phyloP scores from a whole-genome alignment of 306 rosid genomes.

The Cucurbita argyrosperma region DNA sequence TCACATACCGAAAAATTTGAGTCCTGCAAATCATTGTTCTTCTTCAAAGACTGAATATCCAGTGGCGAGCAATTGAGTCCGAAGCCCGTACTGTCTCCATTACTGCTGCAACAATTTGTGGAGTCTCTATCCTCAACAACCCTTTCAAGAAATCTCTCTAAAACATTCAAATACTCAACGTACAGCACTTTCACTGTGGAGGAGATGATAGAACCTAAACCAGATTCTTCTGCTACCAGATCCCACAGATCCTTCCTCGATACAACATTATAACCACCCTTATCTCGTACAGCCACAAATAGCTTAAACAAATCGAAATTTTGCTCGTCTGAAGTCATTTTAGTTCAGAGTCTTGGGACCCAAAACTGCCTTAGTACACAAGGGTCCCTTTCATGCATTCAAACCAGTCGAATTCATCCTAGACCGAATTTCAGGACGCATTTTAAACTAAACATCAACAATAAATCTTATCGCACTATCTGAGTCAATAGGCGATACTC shows the following conservation, averaged over 20 bases:
- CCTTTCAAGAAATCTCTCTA: conserved; percentile 33
- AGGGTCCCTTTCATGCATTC: background rate
- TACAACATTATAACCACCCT: conserved; percentile 55
- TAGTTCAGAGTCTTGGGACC: conserved; percentile 2
- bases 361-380: conserved; percentile 5
- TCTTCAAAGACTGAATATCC: conserved; percentile 10
- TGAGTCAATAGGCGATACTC: background rate
- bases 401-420: background rate
- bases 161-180: conserved; percentile 31
- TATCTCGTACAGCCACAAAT: conserved; percentile 48
- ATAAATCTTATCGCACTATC: background rate
- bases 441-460: background rate
- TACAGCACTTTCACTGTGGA: conserved; percentile 38
- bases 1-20: conserved; percentile 11
- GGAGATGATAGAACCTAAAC: conserved; percentile 28
- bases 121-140: conserved; percentile 20
- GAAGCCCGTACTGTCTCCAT: conserved; percentile 20
- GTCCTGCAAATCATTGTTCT: conserved; percentile 6
- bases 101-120: conserved; percentile 22
- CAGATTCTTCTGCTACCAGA: conserved; percentile 43
- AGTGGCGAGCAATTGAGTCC: conserved; percentile 16
- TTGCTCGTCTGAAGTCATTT: conserved; percentile 26
- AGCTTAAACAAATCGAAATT: conserved; percentile 54
- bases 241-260: conserved; percentile 36
- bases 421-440: background rate